Conservation (phyloP, 805 yeast species). For the Kockiozyma suomiensis region DNA sequence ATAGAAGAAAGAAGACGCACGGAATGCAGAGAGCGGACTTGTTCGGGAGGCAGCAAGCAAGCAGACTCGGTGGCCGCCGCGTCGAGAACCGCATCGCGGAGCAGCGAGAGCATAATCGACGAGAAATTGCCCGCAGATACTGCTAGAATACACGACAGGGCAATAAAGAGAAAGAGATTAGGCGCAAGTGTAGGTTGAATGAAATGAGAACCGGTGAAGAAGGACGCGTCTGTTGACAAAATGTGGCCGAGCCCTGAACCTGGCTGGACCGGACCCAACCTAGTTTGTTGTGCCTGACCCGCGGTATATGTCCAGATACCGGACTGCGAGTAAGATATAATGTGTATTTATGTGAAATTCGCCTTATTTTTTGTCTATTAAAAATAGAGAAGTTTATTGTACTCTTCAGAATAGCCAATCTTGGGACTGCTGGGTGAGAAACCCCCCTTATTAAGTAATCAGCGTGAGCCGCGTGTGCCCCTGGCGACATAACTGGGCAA, state of each 20-base stretch:
- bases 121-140: background rate
- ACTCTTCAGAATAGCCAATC: too few relatives aligned
- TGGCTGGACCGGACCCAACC: background rate
- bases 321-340: too few relatives aligned
- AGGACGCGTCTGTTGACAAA: too few relatives aligned
- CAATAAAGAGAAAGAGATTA: background rate
- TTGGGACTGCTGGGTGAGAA: too few relatives aligned
- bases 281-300: background rate
- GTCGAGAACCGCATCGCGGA: constrained; percentile 26
- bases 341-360: too few relatives aligned
- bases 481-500: background rate
- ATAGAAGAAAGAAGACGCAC: background rate
- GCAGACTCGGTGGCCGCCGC: background rate
- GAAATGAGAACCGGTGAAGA: too few relatives aligned
- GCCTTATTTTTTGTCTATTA: too few relatives aligned
- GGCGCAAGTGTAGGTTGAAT: background rate
- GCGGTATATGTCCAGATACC: too few relatives aligned
- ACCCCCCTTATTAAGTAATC: too few relatives aligned
- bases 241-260: background rate
- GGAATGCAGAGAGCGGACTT: background rate
- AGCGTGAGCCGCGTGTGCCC: background rate
- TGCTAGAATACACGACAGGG: background rate
- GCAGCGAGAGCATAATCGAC: constrained; percentile 6
- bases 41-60: background rate
- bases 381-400: too few relatives aligned